Evolutionary conservation across 768 basidiomycete species (phyloP), one percentile per base, ranked within the genome.

Genomic region (Russula dissimulans): DNA sequence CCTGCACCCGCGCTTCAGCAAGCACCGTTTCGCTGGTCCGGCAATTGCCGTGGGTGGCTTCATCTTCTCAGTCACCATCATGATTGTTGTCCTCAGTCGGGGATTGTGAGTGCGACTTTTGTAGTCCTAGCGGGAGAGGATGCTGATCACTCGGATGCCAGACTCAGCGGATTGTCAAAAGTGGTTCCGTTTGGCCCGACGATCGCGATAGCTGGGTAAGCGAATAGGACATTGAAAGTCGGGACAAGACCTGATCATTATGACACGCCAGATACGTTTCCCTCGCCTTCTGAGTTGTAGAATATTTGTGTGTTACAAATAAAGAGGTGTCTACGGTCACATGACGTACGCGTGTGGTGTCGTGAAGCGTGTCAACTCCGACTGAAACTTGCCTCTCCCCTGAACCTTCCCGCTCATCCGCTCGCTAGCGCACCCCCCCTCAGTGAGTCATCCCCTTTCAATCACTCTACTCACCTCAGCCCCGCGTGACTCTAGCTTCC

Each of bases 201-300:
- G 18, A 53, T 81, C 1, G 82, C 85, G 82, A 85, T 87, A 65
- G 80, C 81, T 36, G 87, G 87, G 85, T 87, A 67, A 73, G 82
- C 63, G 32, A 2, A 39, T 39, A 12, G 34, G 15, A 41, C 55
- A 36, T 44, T 14, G 43, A n/a, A 44, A 42, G 41, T 34, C 18
- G 10, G 32, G 48, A 50, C 32, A 15, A 12, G 3, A 17, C 10
- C 34, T 51, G 38, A 56, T 38, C 3, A 14, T 42, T 3, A 43
- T 45, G 2, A 34, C n/a, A 29, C 9, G 8, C 12, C 62, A 84
- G 84, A 61, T 86, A 85, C 65, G 59, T 82, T 43, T 74, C 80
- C 12, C 71, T 86, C 61, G 78, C 76, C 4, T 63, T 83, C 59
- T 84, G 12, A 26, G 17, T 5, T 44, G 39, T 54, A 39, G 42